Percentiles rank a stretch among this genome's conserved stretches.
Evolutionary conservation across 257 asterid genomes (phyloP).

Genomic region (Dorcoceras hygrometricum): DNA sequence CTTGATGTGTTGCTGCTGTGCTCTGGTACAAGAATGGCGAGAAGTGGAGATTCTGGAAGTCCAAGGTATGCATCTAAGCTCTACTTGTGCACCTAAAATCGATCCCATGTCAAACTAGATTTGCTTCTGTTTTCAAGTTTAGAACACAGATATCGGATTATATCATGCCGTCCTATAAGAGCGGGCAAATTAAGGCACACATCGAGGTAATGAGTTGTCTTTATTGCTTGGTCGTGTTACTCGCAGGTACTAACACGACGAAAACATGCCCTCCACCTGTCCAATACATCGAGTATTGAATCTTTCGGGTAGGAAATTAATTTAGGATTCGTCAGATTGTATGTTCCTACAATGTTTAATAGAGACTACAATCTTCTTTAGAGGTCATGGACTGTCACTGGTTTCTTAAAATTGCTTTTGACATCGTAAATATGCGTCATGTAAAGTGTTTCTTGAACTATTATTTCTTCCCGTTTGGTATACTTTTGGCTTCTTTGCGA

Average conservation of each 20-base stretch:
- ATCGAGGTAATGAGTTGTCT: neutral
- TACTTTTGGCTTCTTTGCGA: neutral
- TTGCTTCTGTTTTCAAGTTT: no score
- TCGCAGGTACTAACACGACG: slow-evolving; percentile 48
- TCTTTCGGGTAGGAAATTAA: neutral
- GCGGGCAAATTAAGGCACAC: neutral
- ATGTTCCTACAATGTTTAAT: slow-evolving; percentile 25
- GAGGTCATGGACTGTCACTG: slow-evolving; percentile 24
- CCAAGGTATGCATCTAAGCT: slow-evolving; percentile 42
- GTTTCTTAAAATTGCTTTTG: neutral
- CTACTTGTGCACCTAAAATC: neutral
- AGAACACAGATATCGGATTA: no score
- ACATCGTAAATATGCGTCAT: neutral
- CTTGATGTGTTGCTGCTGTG: slow-evolving; percentile 92
- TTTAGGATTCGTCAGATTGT: slow-evolving; percentile 12
- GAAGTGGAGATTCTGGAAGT: slow-evolving; percentile 69
- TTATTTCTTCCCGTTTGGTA: neutral
- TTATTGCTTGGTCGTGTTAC: neutral
- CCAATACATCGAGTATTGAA: slow-evolving; percentile 74
- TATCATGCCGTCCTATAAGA: no score
- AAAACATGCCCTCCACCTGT: slow-evolving; percentile 56
- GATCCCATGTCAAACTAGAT: neutral
- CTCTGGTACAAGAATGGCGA: slow-evolving; percentile 88
- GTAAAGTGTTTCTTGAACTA: neutral
- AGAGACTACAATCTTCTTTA: slow-evolving; percentile 23